phyloP scores from a whole-genome alignment of 345 rosid species.

The Trapa bicornis region DNA sequence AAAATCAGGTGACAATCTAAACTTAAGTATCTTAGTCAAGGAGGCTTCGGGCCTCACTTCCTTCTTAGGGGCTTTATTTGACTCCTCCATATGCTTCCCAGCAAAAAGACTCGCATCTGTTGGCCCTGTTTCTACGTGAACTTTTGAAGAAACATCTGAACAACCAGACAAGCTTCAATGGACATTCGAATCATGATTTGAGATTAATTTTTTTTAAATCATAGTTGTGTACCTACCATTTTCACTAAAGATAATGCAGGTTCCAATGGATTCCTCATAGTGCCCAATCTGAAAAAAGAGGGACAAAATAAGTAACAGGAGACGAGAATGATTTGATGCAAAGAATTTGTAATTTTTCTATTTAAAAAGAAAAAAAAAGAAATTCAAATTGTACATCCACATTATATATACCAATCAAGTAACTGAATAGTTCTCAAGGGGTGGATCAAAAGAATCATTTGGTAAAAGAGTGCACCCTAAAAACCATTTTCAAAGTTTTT shows the following conservation, averaged over 20 bases:
- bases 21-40: slow-evolving; percentile 49
- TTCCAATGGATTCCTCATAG: slow-evolving; percentile 53
- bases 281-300: slow-evolving; percentile 33
- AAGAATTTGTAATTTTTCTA: not conserved
- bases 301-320: not conserved
- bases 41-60: slow-evolving; percentile 37
- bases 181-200: not conserved
- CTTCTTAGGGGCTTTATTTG: slow-evolving; percentile 31
- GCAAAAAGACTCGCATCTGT: slow-evolving; percentile 32
- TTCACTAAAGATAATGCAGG: slow-evolving; percentile 38
- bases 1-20: slow-evolving; percentile 26
- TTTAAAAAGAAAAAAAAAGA: not conserved
- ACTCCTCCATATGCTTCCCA: slow-evolving; percentile 24
- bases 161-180: not conserved
- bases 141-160: slow-evolving; percentile 24
- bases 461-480: not conserved
- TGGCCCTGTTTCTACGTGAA: slow-evolving; percentile 37
- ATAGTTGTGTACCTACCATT: slow-evolving; percentile 15
- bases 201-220: not conserved
- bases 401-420: not conserved
- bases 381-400: not conserved
- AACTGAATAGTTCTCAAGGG: not conserved
- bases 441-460: not conserved
- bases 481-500: not conserved
- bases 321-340: not conserved